A percentile compares a stretch with the other conserved stretches of the same genome.
phyloP scores from a whole-genome alignment of 441 rosid species.

The Kokia cookei region DNA sequence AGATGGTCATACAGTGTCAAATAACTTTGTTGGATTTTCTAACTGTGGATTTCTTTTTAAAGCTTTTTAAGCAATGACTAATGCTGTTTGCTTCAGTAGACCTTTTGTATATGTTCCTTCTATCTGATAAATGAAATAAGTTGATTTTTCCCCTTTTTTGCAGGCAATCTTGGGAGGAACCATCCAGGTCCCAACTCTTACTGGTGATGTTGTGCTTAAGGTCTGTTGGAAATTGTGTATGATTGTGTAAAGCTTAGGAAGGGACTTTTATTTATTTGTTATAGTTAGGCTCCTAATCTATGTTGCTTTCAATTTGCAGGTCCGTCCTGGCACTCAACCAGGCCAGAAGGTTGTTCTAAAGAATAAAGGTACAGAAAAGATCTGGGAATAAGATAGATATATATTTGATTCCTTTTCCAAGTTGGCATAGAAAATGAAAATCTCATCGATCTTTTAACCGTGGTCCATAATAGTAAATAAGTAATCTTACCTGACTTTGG shows the following conservation, averaged over 20 bases:
- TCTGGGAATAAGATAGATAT: background rate
- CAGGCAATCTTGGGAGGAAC: constrained; percentile 99
- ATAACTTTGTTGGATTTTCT: background rate
- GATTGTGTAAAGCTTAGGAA: background rate
- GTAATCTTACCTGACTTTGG: background rate
- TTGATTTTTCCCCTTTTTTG: constrained; percentile 8
- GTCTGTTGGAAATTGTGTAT: constrained; percentile 29
- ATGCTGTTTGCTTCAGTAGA: background rate
- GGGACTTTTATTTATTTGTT: background rate
- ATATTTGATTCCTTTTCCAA: background rate
- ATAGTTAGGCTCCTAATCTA: background rate
- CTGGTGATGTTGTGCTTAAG: constrained; percentile 95
- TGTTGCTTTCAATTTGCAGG: constrained; percentile 37
- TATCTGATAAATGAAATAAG: background rate
- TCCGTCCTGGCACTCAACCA: constrained; percentile 95
- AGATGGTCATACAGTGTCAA: background rate
- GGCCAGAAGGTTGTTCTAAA: constrained; percentile 98
- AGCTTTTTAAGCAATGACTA: background rate
- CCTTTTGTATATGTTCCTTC: background rate
- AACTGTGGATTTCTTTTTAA: background rate
- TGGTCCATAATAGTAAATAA: background rate
- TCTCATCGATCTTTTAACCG: background rate
- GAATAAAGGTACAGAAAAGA: constrained; percentile 71
- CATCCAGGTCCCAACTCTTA: constrained; percentile 92
- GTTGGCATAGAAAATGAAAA: background rate